Conservation (phyloP, 345 rosid genomes). For the Heritiera fomes region DNA sequence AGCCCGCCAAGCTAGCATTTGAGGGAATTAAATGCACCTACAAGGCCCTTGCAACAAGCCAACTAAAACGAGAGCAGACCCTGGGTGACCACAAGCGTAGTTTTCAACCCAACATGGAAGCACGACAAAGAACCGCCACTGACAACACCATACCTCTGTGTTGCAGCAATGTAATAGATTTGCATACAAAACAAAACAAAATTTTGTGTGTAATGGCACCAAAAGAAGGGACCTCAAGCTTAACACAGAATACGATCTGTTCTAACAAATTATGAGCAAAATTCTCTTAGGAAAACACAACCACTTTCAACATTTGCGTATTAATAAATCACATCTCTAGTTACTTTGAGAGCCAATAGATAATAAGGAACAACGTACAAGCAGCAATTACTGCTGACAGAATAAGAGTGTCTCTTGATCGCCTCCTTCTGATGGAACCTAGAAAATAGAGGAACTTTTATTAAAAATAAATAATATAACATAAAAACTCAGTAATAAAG, state of each 20-base stretch:
- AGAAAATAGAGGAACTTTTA: constrained; percentile 16
- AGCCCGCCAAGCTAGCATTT: not conserved
- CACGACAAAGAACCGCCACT: not conserved
- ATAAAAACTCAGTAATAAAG: not conserved
- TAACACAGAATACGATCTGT: constrained; percentile 19
- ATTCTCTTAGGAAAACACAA: constrained; percentile 29
- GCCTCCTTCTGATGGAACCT: constrained; percentile 85
- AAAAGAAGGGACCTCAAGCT: constrained; percentile 10
- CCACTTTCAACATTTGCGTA: constrained; percentile 16
- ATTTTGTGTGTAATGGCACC: constrained; percentile 22
- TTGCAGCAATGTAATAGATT: not conserved
- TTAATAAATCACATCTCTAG: constrained; percentile 15
- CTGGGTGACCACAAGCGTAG: constrained; percentile 3
- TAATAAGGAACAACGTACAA: constrained; percentile 85
- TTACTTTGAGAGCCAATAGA: constrained; percentile 94
- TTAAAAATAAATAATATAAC: not conserved
- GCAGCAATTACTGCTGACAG: constrained; percentile 91
- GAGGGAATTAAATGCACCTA: not conserved
- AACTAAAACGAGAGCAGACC: not conserved
- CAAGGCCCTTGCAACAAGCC: not conserved
- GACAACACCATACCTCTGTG: not conserved
- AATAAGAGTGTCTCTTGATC: constrained; percentile 87
- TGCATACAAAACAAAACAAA: not conserved
- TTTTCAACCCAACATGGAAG: not conserved
- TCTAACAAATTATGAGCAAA: constrained; percentile 41